Conservation (phyloP, 2,329 filamentous ascomycete genomes). For the Colletotrichum endophyticum region DNA sequence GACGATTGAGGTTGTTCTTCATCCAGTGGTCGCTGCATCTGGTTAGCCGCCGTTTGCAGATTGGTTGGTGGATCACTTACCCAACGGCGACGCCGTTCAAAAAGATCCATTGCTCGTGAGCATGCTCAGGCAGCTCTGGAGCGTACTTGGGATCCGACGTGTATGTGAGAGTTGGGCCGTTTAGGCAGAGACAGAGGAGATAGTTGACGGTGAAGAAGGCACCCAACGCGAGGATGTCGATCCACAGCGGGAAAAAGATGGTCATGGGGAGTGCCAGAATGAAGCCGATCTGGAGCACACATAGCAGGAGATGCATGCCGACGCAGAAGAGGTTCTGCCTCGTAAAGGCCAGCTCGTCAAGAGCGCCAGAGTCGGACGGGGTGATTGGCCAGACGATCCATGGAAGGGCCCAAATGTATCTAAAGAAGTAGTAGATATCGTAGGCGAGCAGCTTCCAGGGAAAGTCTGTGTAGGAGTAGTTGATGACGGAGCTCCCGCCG, state of each 20-base stretch:
- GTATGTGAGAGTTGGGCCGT: constrained; percentile 55
- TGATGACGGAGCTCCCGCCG: constrained; percentile 61
- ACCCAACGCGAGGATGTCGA: constrained; percentile 40
- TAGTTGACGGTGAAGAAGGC: constrained; percentile 56
- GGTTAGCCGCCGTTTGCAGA: neutral
- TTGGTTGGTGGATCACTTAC: constrained; percentile 42
- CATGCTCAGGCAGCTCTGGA: constrained; percentile 51
- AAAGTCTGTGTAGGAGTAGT: constrained; percentile 65
- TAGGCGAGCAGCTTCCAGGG: constrained; percentile 55
- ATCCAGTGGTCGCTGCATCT: constrained; percentile 66
- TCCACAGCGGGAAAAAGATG: constrained; percentile 54
- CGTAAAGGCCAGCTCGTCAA: constrained; percentile 70
- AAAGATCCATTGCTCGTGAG: constrained; percentile 77
- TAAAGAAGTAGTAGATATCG: constrained; percentile 62
- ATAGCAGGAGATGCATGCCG: constrained; percentile 61
- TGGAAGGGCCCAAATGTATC: constrained; percentile 60
- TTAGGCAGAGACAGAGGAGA: constrained; percentile 56
- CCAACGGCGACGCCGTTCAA: constrained; percentile 74
- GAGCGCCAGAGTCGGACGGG: constrained; percentile 53
- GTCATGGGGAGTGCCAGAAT: constrained; percentile 61
- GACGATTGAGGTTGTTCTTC: constrained; percentile 71
- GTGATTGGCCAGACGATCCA: constrained; percentile 64
- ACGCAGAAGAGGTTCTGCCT: constrained; percentile 61
- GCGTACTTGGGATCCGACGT: constrained; percentile 60
- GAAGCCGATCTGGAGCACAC: constrained; percentile 64